Evolutionary conservation across 139 green algal species (phyloP).

Genomic region (Astrephomene gubernaculifera): DNA sequence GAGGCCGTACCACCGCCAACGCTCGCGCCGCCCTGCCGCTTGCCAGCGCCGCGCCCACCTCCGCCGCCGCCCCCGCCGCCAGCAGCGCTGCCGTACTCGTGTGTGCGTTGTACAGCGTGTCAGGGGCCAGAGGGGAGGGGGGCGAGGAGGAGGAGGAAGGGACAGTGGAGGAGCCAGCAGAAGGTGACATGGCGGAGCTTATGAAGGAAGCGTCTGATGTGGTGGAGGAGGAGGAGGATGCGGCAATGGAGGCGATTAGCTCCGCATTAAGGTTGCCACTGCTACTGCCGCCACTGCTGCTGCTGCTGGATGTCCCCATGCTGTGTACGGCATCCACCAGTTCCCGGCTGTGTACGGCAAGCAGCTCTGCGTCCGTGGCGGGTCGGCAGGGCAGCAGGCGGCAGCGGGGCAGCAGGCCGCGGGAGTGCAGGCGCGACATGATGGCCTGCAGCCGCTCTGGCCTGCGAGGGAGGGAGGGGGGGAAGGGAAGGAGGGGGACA

Average conservation of each 20-base stretch:
- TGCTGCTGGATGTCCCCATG: background rate
- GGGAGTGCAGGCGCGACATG: constrained; percentile 65
- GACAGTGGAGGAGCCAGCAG: background rate
- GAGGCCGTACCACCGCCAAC: constrained; percentile 78
- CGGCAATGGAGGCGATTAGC: too few relatives aligned
- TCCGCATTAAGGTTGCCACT: too few relatives aligned
- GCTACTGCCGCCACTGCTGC: background rate
- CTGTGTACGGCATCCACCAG: constrained; percentile 55
- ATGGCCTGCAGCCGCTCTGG: constrained; percentile 79
- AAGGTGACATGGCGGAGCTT: too few relatives aligned
- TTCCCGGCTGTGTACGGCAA: constrained; percentile 64
- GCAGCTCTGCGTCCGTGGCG: constrained; percentile 68
- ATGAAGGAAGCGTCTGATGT: too few relatives aligned
- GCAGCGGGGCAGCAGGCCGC: constrained; percentile 54
- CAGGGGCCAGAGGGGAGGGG: background rate
- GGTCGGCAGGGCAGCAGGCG: constrained; percentile 53
- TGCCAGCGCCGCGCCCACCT: constrained; percentile 64
- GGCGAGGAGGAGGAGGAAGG: background rate
- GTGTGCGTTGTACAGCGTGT: constrained; percentile 36
- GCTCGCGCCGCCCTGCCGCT: constrained; percentile 47
- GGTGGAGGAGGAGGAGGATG: too few relatives aligned
- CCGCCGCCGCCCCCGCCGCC: constrained; percentile 72
- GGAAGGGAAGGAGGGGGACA: background rate
- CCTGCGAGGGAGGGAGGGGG: constrained; percentile 14
- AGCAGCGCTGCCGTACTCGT: constrained; percentile 57